Percentiles rank a stretch among this genome's conserved stretches.
These are phyloP conservation scores for Cystoderma amianthinum DNA, from an alignment of 768 basidiomycete genomes.

Conservation along the genomic window DNA sequence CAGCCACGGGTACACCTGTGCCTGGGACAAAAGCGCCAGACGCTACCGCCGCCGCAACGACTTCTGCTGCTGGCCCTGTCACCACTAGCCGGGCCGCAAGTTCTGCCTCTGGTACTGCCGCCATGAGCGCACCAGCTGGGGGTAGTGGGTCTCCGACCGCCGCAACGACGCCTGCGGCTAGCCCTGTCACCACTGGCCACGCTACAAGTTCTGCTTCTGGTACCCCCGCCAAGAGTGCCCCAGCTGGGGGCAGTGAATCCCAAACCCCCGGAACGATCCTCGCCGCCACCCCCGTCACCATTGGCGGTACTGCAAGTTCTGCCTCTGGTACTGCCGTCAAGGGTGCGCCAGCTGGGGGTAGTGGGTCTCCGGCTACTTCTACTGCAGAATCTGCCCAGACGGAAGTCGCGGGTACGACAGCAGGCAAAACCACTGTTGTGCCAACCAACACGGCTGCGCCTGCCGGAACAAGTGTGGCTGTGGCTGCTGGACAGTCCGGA, in stretches of 20 bases:
- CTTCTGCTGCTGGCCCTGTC: background rate
- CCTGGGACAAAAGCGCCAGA: slow-evolving; percentile 1
- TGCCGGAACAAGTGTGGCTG: background rate
- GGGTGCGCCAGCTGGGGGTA: no score
- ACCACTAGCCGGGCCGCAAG: background rate
- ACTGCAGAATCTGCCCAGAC: no score
- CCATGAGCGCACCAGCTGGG: no score
- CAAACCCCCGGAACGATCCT: background rate
- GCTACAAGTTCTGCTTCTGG: background rate
- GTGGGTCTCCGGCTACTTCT: no score
- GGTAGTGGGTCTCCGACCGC: background rate
- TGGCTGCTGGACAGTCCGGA: no score
- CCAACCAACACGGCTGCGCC: background rate
- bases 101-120: no score
- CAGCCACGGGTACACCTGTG: slow-evolving; percentile 25
- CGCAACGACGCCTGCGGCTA: background rate
- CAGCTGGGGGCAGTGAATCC: background rate
- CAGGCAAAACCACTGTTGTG: background rate
- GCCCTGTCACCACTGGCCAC: background rate
- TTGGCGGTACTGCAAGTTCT: background rate
- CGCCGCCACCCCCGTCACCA: background rate
- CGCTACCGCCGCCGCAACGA: background rate
- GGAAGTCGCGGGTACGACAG: background rate
- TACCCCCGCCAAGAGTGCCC: background rate
- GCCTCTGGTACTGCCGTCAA: no score